A percentile compares a stretch with the other conserved stretches of the same genome.
phyloP scores from a whole-genome alignment of 2,329 filamentous ascomycete species.

The Pseudogymnoascus sp. region DNA sequence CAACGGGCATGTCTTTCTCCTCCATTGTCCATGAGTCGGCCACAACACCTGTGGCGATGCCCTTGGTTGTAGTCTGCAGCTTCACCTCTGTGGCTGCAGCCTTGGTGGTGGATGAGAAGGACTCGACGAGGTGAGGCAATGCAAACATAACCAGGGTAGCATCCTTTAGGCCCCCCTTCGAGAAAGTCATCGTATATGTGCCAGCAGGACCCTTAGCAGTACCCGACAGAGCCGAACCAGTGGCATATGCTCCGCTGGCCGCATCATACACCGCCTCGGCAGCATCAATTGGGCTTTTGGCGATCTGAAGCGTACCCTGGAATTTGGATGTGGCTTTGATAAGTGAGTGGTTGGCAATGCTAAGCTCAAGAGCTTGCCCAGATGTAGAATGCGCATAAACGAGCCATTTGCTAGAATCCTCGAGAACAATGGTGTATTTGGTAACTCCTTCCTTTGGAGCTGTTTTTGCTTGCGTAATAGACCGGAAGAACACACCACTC shows the following conservation, averaged over 20 bases:
- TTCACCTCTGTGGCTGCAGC: constrained; percentile 44
- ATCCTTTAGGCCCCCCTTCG: constrained; percentile 56
- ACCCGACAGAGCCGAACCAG: constrained; percentile 56
- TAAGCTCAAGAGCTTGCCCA: constrained; percentile 57
- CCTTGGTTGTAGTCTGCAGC: constrained; percentile 79
- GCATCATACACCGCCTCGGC: constrained; percentile 66
- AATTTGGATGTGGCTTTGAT: constrained; percentile 61
- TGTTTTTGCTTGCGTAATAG: constrained; percentile 49
- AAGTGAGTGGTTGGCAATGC: constrained; percentile 55
- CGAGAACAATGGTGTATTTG: constrained; percentile 68
- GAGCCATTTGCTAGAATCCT: constrained; percentile 69
- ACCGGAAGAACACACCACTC: constrained; percentile 65
- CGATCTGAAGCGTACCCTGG: constrained; percentile 71
- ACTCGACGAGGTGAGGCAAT: constrained; percentile 74
- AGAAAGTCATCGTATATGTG: constrained; percentile 65
- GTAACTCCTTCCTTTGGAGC: constrained; percentile 55
- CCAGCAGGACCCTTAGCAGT: constrained; percentile 51
- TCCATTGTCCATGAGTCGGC: constrained; percentile 70
- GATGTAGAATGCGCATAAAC: constrained; percentile 62
- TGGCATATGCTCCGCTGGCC: constrained; percentile 67
- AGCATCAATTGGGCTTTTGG: constrained; percentile 59
- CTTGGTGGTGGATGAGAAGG: constrained; percentile 55
- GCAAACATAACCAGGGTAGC: constrained; percentile 73
- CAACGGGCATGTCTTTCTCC: constrained; percentile 62
- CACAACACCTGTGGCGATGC: constrained; percentile 62